Evolutionary conservation across 2,329 filamentous ascomycete genomes (phyloP), one percentile per base, ranked within the genome.

Genomic region (Alternaria incomplexa): DNA sequence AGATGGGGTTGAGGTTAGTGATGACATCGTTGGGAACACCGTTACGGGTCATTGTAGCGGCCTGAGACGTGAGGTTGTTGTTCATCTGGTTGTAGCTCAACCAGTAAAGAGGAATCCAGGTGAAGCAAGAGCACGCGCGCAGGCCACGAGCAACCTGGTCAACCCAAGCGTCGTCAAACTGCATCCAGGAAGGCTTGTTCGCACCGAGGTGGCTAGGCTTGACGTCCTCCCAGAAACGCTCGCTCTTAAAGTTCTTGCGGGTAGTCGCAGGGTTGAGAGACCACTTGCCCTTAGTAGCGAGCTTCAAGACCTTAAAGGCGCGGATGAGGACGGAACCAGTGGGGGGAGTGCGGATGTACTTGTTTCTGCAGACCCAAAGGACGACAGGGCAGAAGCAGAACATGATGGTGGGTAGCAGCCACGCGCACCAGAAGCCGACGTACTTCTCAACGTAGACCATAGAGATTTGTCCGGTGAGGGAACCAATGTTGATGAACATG

Each of bases 151-250:
- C 77, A 28, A 80, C 78, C 58, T 80, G 77, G 65, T 93, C 91
- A 32, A 95, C 91, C 91, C 91, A 95, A 56, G 88, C 87, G 69
- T 95, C 92, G 65, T 95, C 91, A 70, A 93, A 93, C 0, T 89
- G 91, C 90, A 94, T 93, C 91, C 91, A 94, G 0, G 58, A 44
- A 0, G 91, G 91, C 58, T 89, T 88, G 66, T 84, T 76, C 2
- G 77, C 78, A 40, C 85, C 81, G 10, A 92, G 83, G 36, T 83
- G 82, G 75, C 88, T 91, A 4, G 91, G 91, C 81, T 91, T 92
- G 63, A 88, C 88, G 5, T 83, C 75, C 25, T 92, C 88, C 88
- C 90, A 93, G 80, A 91, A 86, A 15, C 83, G 82, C 7, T 83
- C 82, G 56, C 83, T 81, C 63, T 87, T 84, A 71, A 90, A 83